Evolutionary conservation across 345 rosid species (phyloP).

Genomic region (Eutrema japonicum): DNA sequence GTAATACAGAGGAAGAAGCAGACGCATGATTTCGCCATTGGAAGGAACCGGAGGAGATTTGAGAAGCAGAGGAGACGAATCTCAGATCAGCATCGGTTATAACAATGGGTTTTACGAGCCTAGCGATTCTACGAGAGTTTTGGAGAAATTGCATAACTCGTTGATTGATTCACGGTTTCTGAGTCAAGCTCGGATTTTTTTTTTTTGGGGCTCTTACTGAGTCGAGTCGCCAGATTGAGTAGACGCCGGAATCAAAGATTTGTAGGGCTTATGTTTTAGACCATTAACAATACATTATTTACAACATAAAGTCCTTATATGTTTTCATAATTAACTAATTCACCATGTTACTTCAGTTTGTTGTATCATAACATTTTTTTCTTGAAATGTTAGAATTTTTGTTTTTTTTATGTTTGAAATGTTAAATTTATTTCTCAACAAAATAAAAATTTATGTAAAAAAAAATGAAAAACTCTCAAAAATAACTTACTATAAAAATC

Average conservation of each 20-base stretch:
- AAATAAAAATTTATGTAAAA: too few species aligned
- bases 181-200: neutral
- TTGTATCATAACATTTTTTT: too few species aligned
- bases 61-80: constrained; percentile 41
- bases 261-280: constrained; percentile 32
- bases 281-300: constrained; percentile 1
- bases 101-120: constrained; percentile 44
- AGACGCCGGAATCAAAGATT: constrained; percentile 20
- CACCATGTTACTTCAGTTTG: neutral
- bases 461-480: too few species aligned
- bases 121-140: constrained; percentile 50
- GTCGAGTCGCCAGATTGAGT: constrained; percentile 17
- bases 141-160: constrained; percentile 52
- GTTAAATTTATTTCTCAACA: too few species aligned
- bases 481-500: too few species aligned
- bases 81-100: constrained; percentile 38
- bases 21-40: constrained; percentile 38
- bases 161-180: neutral
- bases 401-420: too few species aligned
- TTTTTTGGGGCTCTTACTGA: neutral
- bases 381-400: too few species aligned
- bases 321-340: neutral
- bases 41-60: constrained; percentile 22
- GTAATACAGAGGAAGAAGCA: constrained; percentile 21
- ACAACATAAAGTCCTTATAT: neutral